Evolutionary conservation across 1,284 basidiomycete species (phyloP), one percentile per base, ranked within the genome.

Genomic region (Rhodotorula sp.): DNA sequence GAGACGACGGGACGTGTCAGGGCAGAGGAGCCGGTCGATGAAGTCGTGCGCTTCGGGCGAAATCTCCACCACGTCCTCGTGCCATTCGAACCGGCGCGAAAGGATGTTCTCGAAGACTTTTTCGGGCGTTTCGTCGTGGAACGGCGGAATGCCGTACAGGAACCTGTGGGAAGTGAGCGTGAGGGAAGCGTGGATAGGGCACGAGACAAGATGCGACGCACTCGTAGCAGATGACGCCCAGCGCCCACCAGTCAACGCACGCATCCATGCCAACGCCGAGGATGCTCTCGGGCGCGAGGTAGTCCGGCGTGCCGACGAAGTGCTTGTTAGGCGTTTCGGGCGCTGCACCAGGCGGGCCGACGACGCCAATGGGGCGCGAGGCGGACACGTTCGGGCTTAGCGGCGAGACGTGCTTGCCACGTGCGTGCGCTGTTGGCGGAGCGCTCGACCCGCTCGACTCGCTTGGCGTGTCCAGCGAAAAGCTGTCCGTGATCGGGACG

Each of bases 171-270:
- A 3, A n/a, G 17, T 13, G 25, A 48, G n/a, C 1, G 55, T 56
- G 21, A 65, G 39, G 37, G 5, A 27, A 58, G 17, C 6, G n/a
- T n/a, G 19, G 51, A 10, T 12, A 9, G 29, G 29, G 25, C 12
- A 22, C 15, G 13, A 22, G 15, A 15, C 44, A 27, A 13, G n/a
- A 7, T 51, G 34, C 1, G n/a, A 57, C 78, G 51, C 29, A 78
- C 84, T 99, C 96, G 83, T 99, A 99, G 39, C 94, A 91, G 79
- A 99, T 97, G 58, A 98, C 94, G 72, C 97, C 97, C 48, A 99
- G 86, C 25, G 97, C 97, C 97, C 97, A 99, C 94, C 97, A 99
- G 84, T 99, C 97, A 73, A 98, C 97, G 55, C 90, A 91, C 82
- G 99, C 95, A 80, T 99, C 96, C 65, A 93, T 93, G 62, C 94